Evolutionary conservation across 2,329 filamentous ascomycete genomes (phyloP), one percentile per base, ranked within the genome.

Genomic region (Aspergillus piperis): DNA sequence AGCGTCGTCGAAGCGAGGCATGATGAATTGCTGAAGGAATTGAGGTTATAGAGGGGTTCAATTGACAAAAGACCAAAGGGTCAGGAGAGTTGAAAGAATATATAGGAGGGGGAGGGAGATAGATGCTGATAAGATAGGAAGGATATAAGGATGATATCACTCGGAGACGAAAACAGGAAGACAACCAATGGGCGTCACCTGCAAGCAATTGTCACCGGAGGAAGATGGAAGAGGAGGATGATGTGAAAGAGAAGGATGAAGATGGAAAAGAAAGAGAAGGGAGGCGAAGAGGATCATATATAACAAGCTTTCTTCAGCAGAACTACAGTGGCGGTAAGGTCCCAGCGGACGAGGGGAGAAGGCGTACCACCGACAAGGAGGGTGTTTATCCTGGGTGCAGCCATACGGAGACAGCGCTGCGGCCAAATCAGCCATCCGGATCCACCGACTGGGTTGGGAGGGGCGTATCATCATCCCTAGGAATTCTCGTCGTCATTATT

Each of bases 1-100:
- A 63, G 79, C 76, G 64, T 88, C 84, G 63, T 87, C 84, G 70
- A 84, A 85, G 66, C 80, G 77, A 78, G 86, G 80, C 86, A 89
- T 88, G 62, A 65, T 85, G 78, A 51, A 58, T 55, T 60, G 5
- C 32, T 36, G 58, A 23, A 53, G 21, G 52, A 21, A 38, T 23
- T 32, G 36, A 38, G 27, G 41, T 39, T 30, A 44, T 42, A 42
- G 55, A 30, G 38, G 8, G 30, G 39, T 23, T 25, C 15, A 19
- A 19, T 57, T 48, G 8, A 36, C 8, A 3, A 15, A 15, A 19
- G 5, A 8, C 27, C 17, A 30, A 27, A 30, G 7, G 19, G 50
- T 41, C 32, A 62, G 54, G 51, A 48, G 36, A 32, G 25, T 27
- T 17, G 8, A 19, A 41, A 48, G 52, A 41, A 59, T 30, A 52